Evolutionary conservation across 2,329 filamentous ascomycete genomes (phyloP), one percentile per base, ranked within the genome.

Genomic region (Colletotrichum melonis): DNA sequence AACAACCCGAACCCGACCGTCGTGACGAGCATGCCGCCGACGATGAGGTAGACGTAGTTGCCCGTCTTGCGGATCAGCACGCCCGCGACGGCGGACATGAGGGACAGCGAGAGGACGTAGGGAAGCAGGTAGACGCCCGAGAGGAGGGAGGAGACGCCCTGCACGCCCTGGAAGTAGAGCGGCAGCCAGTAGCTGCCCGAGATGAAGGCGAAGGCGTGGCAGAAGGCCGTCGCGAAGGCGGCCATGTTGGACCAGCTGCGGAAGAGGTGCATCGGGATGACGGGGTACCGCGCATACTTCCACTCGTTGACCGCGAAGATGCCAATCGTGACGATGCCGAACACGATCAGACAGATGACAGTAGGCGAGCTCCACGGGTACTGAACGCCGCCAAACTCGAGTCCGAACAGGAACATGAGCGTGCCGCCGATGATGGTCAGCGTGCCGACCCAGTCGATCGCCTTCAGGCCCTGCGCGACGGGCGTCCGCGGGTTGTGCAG

Each of bases 161-260:
- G 87, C 0, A 92, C 92, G 3, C 91, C 88, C 79, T 95, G 93
- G 67, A 94, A 92, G 81, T 92, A 95, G 0, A 95, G 85, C 0
- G 93, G 93, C 30, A 95, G 84, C 77, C 93, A 95, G 81, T 94
- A 95, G 63, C 91, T 89, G 1, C 86, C 86, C 0, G 88, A 89
- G 54, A 93, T 92, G 80, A 92, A 93, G 42, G 90, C 88, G 77
- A 91, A 84, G 0, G 82, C 83, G 73, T 89, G 86, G 69, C 84
- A 83, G 63, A 86, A 84, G 49, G 79, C 81, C 3, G 87, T 81
- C 3, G 75, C 77, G n/a, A 92, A 85, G 4, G 86, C 84, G 0
- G 91, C 91, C 12, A 90, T 79, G 67, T 90, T 92, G 1, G 91
- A 89, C 38, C 82, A 77, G 19, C 85, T 83, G 1, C 81, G 82